These are phyloP conservation scores for Leptographium radiaticola DNA, from an alignment of 2,329 filamentous ascomycete species.

Conservation along the genomic window DNA sequence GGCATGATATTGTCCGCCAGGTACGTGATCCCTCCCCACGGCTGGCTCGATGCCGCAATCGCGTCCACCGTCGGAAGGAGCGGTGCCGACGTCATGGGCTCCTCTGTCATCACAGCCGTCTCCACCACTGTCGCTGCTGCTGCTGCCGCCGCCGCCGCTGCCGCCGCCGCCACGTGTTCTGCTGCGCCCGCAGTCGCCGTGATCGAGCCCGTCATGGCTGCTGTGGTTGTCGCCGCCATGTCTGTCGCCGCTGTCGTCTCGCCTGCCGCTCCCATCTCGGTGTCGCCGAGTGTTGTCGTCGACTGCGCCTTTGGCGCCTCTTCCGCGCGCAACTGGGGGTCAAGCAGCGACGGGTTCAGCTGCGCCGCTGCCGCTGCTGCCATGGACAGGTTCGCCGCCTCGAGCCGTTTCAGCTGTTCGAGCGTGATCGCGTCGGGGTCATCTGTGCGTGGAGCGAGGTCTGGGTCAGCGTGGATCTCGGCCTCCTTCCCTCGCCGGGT, in stretches of 20 bases:
- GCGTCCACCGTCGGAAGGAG: constrained; percentile 3
- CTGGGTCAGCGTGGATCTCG: not conserved
- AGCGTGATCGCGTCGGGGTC: constrained; percentile 9
- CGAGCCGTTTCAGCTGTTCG: constrained; percentile 36
- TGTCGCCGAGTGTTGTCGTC: not conserved
- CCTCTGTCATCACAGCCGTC: constrained; percentile 6
- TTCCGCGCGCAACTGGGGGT: constrained; percentile 26
- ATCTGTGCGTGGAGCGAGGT: constrained; percentile 5
- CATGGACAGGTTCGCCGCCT: constrained; percentile 38
- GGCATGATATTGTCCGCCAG: constrained; percentile 20
- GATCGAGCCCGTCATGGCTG: constrained; percentile 1
- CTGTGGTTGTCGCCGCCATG: not conserved
- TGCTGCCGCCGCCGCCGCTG: not conserved
- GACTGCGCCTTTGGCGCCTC: constrained; percentile 7
- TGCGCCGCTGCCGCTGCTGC: constrained; percentile 44
- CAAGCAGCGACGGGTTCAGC: constrained; percentile 39
- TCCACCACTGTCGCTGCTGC: not conserved
- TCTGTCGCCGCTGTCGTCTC: not conserved
- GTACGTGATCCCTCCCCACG: constrained; percentile 43
- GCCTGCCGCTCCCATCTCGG: constrained; percentile 6
- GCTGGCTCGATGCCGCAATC: constrained; percentile 20
- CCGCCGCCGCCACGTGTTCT: not conserved
- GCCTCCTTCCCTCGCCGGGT: not conserved
- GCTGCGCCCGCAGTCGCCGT: not conserved
- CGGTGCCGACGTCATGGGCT: constrained; percentile 2